Conservation (phyloP, 208 protist species). For the Willaertia magna region DNA sequence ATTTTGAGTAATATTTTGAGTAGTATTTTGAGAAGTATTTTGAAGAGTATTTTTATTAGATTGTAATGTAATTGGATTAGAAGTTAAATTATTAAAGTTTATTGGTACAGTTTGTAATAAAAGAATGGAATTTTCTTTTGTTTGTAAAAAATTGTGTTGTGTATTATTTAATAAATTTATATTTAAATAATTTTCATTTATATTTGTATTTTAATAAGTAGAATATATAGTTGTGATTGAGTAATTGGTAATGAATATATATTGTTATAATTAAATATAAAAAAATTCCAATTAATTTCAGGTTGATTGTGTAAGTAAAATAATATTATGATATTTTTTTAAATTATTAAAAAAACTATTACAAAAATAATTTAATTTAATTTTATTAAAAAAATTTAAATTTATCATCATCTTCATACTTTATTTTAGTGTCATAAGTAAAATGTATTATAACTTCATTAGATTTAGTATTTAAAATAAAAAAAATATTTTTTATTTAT, state of each 20-base stretch:
- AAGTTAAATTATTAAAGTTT: not conserved
- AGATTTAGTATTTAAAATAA: not conserved
- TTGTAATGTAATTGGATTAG: not conserved
- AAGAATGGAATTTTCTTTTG: not conserved
- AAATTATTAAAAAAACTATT: not conserved
- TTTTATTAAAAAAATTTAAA: not conserved
- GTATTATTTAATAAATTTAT: no score
- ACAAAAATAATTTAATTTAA: not conserved
- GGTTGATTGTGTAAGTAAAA: not conserved
- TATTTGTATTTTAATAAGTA: no score
- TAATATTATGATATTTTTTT: not conserved
- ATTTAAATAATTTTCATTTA: no score
- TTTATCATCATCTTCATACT: not conserved
- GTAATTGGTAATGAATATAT: not conserved
- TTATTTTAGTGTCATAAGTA: not conserved
- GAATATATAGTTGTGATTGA: not conserved
- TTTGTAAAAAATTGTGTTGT: no score
- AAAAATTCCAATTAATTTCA: not conserved
- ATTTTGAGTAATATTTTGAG: no score
- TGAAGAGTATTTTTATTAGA: not conserved
- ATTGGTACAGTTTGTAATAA: not conserved
- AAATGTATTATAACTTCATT: not conserved
- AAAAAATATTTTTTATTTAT: not conserved
- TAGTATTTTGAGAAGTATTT: not conserved
- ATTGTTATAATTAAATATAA: not conserved